Evolutionary conservation across 2,329 filamentous ascomycete species (phyloP).

Genomic region (Myrmaecium sp.): DNA sequence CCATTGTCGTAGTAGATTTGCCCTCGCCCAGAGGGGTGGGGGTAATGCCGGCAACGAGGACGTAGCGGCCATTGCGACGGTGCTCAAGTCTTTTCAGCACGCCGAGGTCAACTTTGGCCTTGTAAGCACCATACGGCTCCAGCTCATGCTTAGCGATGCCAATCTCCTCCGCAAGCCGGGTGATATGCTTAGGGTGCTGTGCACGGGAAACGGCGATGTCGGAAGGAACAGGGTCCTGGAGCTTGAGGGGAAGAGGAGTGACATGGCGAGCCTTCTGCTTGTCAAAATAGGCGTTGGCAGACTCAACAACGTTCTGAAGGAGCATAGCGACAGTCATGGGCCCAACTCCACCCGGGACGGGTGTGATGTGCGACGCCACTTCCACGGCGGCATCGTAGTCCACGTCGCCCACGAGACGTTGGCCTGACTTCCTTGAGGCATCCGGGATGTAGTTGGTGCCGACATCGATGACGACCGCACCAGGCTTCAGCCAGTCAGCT

Average conservation of each 20-base stretch:
- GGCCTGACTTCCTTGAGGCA: conserved; percentile 74
- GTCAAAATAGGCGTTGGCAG: conserved; percentile 67
- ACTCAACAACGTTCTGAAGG: conserved; percentile 83
- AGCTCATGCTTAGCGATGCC: conserved; percentile 80
- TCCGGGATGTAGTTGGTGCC: conserved; percentile 94
- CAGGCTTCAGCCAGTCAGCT: conserved; percentile 88
- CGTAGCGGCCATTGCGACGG: conserved; percentile 74
- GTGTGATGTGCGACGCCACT: conserved; percentile 85
- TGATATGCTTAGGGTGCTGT: conserved; percentile 86
- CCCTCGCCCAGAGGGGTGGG: conserved; percentile 93
- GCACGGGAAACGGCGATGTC: conserved; percentile 84
- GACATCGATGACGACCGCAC: conserved; percentile 91
- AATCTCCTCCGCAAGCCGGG: conserved; percentile 64
- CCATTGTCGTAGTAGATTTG: conserved; percentile 96
- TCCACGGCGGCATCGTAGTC: conserved; percentile 72
- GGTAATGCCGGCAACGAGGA: conserved; percentile 89
- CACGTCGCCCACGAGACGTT: conserved; percentile 86
- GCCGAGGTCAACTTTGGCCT: conserved; percentile 81
- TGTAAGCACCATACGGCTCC: conserved; percentile 87
- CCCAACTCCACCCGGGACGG: conserved; percentile 89
- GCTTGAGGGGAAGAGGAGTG: conserved; percentile 65
- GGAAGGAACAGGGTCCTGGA: conserved; percentile 71
- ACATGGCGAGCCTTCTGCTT: conserved; percentile 66
- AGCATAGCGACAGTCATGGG: conserved; percentile 99
- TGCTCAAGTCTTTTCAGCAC: conserved; percentile 73